phyloP scores from a whole-genome alignment of 2,329 filamentous ascomycete species.

The Fonsecaea multimorphosa region DNA sequence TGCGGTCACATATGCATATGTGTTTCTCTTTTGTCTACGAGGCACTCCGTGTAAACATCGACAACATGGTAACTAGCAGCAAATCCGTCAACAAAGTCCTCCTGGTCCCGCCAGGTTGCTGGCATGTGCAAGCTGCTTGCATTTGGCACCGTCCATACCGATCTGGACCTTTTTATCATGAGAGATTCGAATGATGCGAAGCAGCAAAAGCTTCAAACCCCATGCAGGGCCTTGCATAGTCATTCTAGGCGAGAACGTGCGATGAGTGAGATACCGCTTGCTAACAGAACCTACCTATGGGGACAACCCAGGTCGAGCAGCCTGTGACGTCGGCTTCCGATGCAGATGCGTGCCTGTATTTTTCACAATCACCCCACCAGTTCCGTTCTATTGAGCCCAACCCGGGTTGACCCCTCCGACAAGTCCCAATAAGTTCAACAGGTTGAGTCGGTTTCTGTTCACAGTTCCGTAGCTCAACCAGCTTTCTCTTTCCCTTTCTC shows the following conservation, averaged over 20 bases:
- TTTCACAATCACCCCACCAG: constrained; percentile 22
- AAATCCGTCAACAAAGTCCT: background rate
- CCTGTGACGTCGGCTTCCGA: constrained; percentile 19
- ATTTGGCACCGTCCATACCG: too few species aligned
- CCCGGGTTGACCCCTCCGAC: constrained; percentile 21
- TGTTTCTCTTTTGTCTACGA: background rate
- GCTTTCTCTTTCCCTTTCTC: constrained; percentile 9
- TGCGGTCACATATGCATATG: background rate
- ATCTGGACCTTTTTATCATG: too few species aligned
- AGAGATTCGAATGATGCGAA: background rate
- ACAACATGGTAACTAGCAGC: background rate
- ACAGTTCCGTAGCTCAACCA: constrained; percentile 19
- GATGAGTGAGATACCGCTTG: constrained; percentile 9
- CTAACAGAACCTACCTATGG: background rate
- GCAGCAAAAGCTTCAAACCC: background rate
- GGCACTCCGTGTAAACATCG: background rate
- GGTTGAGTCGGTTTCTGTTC: background rate
- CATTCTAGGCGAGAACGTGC: constrained; percentile 10
- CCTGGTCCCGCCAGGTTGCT: background rate
- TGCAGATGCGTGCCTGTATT: background rate
- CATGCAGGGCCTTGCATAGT: constrained; percentile 8
- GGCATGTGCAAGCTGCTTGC: background rate
- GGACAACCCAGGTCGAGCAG: background rate
- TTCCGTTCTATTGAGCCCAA: constrained; percentile 15
- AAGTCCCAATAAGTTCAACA: constrained; percentile 15